Evolutionary conservation across 2,329 filamentous ascomycete genomes (phyloP).

Genomic region (Teratosphaeria nubilosa): DNA sequence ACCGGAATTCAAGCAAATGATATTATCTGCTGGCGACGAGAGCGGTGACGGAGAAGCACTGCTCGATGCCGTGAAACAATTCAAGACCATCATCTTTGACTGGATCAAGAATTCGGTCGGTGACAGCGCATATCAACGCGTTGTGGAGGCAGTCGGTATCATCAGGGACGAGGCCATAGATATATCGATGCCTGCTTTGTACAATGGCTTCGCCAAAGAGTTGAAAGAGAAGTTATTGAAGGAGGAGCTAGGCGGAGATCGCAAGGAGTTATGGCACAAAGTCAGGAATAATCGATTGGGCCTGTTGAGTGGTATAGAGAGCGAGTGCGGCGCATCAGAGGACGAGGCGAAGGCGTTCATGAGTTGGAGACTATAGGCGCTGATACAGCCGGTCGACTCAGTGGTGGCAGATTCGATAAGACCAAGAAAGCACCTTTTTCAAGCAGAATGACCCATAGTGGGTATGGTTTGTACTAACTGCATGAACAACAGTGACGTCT

Average conservation of each 20-base stretch:
- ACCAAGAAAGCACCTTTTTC: neutral
- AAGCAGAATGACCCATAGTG: neutral
- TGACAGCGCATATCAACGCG: slow-evolving; percentile 62
- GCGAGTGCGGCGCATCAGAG: slow-evolving; percentile 55
- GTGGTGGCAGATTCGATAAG: too few relatives aligned
- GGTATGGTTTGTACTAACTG: too few relatives aligned
- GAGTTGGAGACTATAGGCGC: neutral
- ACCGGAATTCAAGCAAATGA: slow-evolving; percentile 77
- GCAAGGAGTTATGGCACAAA: slow-evolving; percentile 73
- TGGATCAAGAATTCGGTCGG: slow-evolving; percentile 66
- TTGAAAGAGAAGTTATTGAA: slow-evolving; percentile 64
- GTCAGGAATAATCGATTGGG: slow-evolving; percentile 59
- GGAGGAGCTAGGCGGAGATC: slow-evolving; percentile 63
- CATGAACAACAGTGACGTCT: too few relatives aligned
- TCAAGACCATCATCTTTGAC: slow-evolving; percentile 59
- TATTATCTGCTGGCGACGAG: slow-evolving; percentile 50
- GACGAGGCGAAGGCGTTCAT: slow-evolving; percentile 52
- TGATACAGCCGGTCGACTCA: neutral
- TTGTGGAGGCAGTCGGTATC: slow-evolving; percentile 63
- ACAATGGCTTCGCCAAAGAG: slow-evolving; percentile 61
- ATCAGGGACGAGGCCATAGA: slow-evolving; percentile 68
- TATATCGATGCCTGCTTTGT: slow-evolving; percentile 64
- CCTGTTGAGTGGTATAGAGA: slow-evolving; percentile 56
- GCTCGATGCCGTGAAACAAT: slow-evolving; percentile 57
- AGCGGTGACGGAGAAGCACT: slow-evolving; percentile 36